Conservation (phyloP, 2,329 filamentous ascomycete genomes). For the Leptographium wingfieldii region DNA sequence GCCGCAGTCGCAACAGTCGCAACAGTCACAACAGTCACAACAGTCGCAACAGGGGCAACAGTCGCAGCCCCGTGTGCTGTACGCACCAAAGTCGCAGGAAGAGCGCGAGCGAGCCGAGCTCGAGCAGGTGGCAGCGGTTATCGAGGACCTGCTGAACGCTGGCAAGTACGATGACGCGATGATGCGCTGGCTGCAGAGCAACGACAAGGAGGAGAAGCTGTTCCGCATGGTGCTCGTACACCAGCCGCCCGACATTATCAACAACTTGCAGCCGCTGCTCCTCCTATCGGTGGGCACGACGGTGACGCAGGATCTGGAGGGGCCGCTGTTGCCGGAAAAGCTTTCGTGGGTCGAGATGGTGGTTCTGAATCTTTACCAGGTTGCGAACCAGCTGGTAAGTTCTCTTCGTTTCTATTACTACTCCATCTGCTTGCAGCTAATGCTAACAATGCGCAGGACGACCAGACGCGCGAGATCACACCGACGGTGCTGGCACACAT, state of each 20-base stretch:
- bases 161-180: slow-evolving; percentile 50
- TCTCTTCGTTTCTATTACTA: neutral
- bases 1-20: neutral
- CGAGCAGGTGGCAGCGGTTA: slow-evolving; percentile 39
- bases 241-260: slow-evolving; percentile 39
- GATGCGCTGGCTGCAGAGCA: slow-evolving; percentile 53
- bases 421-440: neutral
- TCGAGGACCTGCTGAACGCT: slow-evolving; percentile 49
- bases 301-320: slow-evolving; percentile 45
- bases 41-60: slow-evolving; percentile 7
- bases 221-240: slow-evolving; percentile 44
- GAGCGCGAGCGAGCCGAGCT: slow-evolving; percentile 41
- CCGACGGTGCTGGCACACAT: slow-evolving; percentile 45
- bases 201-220: slow-evolving; percentile 44
- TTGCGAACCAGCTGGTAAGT: slow-evolving; percentile 39
- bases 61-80: slow-evolving; percentile 21
- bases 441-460: slow-evolving; percentile 27
- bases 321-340: slow-evolving; percentile 39
- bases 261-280: slow-evolving; percentile 46
- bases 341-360: slow-evolving; percentile 49
- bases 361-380: slow-evolving; percentile 38
- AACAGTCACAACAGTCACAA: slow-evolving; percentile 4
- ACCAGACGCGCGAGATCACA: slow-evolving; percentile 40
- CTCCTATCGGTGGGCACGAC: slow-evolving; percentile 53
- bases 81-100: slow-evolving; percentile 27